Base-by-base conservation (phyloP, 441 rosid genomes). In the Gossypium lobatum region DNA sequence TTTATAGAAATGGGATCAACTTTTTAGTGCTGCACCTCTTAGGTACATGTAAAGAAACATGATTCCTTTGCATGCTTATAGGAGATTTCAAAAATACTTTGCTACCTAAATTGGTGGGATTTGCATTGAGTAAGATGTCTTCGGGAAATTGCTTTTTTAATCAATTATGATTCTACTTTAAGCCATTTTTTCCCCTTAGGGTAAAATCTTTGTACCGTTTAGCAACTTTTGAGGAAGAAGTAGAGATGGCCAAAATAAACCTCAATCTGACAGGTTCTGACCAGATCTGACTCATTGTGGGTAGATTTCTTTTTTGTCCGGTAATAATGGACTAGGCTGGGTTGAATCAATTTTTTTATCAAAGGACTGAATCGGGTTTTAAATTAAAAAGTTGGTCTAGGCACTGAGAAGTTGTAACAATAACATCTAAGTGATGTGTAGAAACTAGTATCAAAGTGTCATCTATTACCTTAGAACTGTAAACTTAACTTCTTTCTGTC, bases 41-140 rank as follows among this genome's bases (percentile, higher is more conserved):
- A 31, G 37, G 37, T 31, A 31, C 37, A 31, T 31, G 7, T 31
- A 5, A 31, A 31, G 37, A 31, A 31, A 31, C 37, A 31, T 31
- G 37, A 31, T 31, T 31, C 37, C 37, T 31, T 31, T 31, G 37
- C 37, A 31, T 31, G 37, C 37, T 31, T 31, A 5, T 31, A 31
- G 37, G 37, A 31, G 37, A 31, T 31, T 31, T 31, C 37, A 31
- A 45, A 61, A 61, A 4, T 7, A n/a, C 28, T 14, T 14, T 61
- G 45, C 65, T 61, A 31, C 45, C 64, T 61, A n/a, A 31, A 62
- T n/a, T n/a, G 23, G 66, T 62, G 66, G 46, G 45, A 31, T n/a
- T 62, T 45, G 34, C 65, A 61, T 61, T 6, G 9, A 59, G 37
- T 25, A 26, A 28, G 5, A 2, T 61, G 31, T 61, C 45, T 25